Evolutionary conservation across 1,284 basidiomycete species (phyloP).

Genomic region (Trichosporon faecale): DNA sequence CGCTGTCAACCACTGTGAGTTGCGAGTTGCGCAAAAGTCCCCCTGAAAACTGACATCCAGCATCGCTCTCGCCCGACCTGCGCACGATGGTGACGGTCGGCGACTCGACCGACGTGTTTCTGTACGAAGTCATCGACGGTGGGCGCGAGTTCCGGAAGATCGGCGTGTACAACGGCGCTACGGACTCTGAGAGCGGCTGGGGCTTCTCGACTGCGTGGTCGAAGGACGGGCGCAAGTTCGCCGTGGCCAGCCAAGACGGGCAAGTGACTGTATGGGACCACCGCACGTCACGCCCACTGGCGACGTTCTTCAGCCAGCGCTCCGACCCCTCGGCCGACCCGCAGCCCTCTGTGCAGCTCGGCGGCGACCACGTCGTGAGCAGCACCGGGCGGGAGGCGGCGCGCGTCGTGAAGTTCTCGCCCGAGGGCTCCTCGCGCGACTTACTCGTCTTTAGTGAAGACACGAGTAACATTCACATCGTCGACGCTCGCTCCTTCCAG

Average conservation of each 20-base stretch:
- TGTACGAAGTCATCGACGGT: constrained; percentile 49
- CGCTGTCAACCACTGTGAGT: constrained; percentile 51
- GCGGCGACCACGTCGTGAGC: constrained; percentile 24
- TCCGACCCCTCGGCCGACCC: neutral
- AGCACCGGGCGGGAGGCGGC: constrained; percentile 47
- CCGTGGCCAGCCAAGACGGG: constrained; percentile 52
- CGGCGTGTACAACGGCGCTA: constrained; percentile 46
- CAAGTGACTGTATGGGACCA: constrained; percentile 54
- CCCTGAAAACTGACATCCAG: constrained; percentile 23
- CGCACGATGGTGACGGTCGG: constrained; percentile 51
- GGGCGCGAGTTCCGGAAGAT: constrained; percentile 47
- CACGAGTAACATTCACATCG: constrained; percentile 48
- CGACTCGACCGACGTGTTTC: constrained; percentile 49
- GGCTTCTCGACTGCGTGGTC: constrained; percentile 51
- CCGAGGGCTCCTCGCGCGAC: constrained; percentile 47
- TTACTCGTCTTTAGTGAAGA: constrained; percentile 51
- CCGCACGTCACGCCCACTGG: constrained; percentile 47
- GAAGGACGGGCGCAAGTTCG: constrained; percentile 52
- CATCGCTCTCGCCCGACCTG: constrained; percentile 50
- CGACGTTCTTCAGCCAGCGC: constrained; percentile 43
- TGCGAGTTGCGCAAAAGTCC: neutral
- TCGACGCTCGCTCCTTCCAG: constrained; percentile 50
- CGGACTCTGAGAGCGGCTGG: constrained; percentile 32
- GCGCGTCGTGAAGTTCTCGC: constrained; percentile 51
- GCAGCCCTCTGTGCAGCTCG: neutral